Conservation (phyloP, 2,329 filamentous ascomycete genomes). For the Aschersonia sp. region DNA sequence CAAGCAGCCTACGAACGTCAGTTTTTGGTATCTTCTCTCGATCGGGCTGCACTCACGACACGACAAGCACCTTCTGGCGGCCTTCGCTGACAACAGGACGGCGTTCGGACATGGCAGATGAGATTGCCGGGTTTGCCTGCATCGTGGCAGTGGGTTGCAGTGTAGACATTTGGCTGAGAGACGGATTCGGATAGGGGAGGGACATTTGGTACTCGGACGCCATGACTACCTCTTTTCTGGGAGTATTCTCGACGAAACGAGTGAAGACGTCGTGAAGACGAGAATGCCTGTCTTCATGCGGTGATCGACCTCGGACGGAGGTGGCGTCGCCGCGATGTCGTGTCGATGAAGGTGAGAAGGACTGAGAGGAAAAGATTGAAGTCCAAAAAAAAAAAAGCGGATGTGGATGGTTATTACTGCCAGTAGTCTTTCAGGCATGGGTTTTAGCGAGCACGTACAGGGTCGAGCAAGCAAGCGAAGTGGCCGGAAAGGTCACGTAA, state of each 20-base stretch:
- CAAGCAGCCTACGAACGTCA: constrained; percentile 23
- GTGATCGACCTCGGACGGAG: too few relatives aligned
- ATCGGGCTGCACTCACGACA: constrained; percentile 14
- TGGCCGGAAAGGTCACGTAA: not conserved
- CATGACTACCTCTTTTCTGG: constrained; percentile 6
- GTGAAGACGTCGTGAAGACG: not conserved
- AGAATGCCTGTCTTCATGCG: too few relatives aligned
- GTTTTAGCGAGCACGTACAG: not conserved
- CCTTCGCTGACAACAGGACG: constrained; percentile 3
- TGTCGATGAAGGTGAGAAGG: not conserved
- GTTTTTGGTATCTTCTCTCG: not conserved
- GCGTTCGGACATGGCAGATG: not conserved
- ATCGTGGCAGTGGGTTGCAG: constrained; percentile 2
- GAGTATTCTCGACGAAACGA: not conserved
- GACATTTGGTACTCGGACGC: constrained; percentile 13
- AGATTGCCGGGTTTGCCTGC: not conserved
- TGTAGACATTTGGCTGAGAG: constrained; percentile 15
- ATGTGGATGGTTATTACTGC: too few relatives aligned
- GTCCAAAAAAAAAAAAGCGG: too few relatives aligned
- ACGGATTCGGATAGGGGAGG: constrained; percentile 18
- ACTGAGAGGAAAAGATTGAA: not conserved
- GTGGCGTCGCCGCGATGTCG: too few relatives aligned
- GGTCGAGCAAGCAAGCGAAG: not conserved
- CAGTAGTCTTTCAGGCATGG: not conserved
- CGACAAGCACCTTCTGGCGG: constrained; percentile 17